phyloP scores from a whole-genome alignment of 371 early-diverging fungal genomes.

The Saksenaea vasiformis region DNA sequence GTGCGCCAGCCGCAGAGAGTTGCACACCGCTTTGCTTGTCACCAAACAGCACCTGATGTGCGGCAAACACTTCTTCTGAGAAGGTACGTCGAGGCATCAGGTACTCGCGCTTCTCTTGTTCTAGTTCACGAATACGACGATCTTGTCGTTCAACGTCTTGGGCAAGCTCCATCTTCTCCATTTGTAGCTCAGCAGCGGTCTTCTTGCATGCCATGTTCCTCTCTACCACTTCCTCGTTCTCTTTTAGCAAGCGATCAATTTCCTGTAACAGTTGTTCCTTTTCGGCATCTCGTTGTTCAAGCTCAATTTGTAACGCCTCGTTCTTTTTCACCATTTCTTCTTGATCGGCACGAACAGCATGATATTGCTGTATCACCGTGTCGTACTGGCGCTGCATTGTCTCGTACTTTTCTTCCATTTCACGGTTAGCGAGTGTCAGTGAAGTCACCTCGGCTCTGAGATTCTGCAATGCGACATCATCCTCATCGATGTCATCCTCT shows the following conservation, averaged over 20 bases:
- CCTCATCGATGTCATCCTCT: conserved; percentile 2
- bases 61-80: conserved; percentile 52
- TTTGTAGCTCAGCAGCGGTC: conserved; percentile 39
- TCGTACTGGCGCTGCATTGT: conserved; percentile 40
- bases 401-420: conserved; percentile 46
- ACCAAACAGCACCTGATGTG: conserved; percentile 40
- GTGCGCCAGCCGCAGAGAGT: neutral
- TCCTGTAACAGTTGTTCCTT: conserved; percentile 30
- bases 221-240: conserved; percentile 38
- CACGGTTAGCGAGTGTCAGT: conserved; percentile 39
- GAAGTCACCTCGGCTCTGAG: conserved; percentile 43
- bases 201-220: conserved; percentile 42
- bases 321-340: conserved; percentile 17
- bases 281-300: conserved; percentile 26
- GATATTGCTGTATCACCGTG: conserved; percentile 22
- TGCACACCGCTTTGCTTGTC: neutral
- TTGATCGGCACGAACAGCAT: conserved; percentile 19
- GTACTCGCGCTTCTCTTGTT: conserved; percentile 43
- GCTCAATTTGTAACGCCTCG: conserved; percentile 14
- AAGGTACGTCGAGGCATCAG: conserved; percentile 44
- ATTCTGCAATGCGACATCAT: conserved; percentile 17
- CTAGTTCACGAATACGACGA: conserved; percentile 24
- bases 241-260: conserved; percentile 36
- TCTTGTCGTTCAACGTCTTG: conserved; percentile 38
- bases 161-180: conserved; percentile 36